These are phyloP conservation scores for Mucor plumbeus DNA, from an alignment of 371 early-diverging fungal genomes.

Conservation along the genomic window DNA sequence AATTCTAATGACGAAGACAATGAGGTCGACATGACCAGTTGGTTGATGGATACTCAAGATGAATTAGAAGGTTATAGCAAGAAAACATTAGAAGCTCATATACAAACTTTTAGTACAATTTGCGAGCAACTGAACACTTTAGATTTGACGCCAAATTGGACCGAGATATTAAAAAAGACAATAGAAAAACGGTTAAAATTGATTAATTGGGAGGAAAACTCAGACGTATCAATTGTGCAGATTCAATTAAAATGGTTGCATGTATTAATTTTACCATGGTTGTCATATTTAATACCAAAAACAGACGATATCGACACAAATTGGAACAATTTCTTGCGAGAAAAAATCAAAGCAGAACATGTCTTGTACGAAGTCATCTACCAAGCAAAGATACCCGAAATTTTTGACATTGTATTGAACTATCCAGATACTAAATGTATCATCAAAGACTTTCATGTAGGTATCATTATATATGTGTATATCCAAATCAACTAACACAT, in stretches of 20 bases:
- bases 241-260: constrained; percentile 31
- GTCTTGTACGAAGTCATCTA: constrained; percentile 27
- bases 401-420: constrained; percentile 47
- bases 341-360: constrained; percentile 30
- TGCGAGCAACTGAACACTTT: constrained; percentile 18
- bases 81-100: neutral
- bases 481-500: neutral
- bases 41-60: neutral
- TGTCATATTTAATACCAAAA: constrained; percentile 21
- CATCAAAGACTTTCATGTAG: constrained; percentile 37
- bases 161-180: constrained; percentile 1
- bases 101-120: neutral
- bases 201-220: constrained; percentile 7
- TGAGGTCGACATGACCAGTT: neutral
- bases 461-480: neutral
- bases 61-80: neutral
- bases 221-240: constrained; percentile 9
- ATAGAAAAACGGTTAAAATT: constrained; percentile 10
- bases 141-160: constrained; percentile 20
- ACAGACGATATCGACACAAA: constrained; percentile 14
- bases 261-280: constrained; percentile 28
- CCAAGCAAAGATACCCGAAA: constrained; percentile 17
- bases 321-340: constrained; percentile 25
- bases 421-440: constrained; percentile 37
- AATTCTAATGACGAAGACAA: neutral